Evolutionary conservation across 768 basidiomycete species (phyloP).

Genomic region (Boletus edulis): DNA sequence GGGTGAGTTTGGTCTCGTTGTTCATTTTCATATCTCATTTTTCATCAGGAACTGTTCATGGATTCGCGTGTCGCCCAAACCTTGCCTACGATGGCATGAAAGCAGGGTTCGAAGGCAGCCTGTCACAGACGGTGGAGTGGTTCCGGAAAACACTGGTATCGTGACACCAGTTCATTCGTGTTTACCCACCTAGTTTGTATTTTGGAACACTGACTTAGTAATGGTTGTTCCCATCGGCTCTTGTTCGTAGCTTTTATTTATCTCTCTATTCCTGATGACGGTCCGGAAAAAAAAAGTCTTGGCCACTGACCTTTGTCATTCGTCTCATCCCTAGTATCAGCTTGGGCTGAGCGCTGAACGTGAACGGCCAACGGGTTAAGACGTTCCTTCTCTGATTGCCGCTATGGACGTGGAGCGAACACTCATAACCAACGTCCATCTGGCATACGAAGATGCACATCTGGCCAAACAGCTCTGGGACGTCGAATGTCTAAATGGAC

Average conservation of each 20-base stretch:
- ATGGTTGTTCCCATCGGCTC: neutral
- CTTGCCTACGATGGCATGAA: conserved; percentile 40
- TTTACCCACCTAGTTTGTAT: no score
- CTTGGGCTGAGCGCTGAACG: neutral
- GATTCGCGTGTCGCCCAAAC: conserved; percentile 49
- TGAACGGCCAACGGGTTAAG: no score
- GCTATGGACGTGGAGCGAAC: conserved; percentile 4
- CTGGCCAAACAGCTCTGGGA: conserved; percentile 31
- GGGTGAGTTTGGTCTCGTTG: conserved; percentile 18
- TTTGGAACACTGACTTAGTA: no score
- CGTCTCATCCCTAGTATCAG: neutral
- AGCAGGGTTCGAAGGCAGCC: conserved; percentile 42
- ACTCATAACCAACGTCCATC: conserved; percentile 28
- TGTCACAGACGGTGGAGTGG: conserved; percentile 42
- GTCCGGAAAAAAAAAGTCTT: no score
- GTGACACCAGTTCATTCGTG: neutral
- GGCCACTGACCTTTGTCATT: no score
- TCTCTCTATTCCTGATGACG: neutral
- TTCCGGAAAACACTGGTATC: conserved; percentile 35
- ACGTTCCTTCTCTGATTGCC: neutral
- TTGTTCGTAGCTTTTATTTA: neutral
- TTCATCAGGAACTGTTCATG: conserved; percentile 43
- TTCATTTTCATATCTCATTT: conserved; percentile 1
- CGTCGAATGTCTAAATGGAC: conserved; percentile 30
- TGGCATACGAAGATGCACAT: conserved; percentile 28